Percentiles rank a stretch among this genome's conserved stretches.
phyloP scores from a whole-genome alignment of 1,139 yeast species.

The Candida sp. region DNA sequence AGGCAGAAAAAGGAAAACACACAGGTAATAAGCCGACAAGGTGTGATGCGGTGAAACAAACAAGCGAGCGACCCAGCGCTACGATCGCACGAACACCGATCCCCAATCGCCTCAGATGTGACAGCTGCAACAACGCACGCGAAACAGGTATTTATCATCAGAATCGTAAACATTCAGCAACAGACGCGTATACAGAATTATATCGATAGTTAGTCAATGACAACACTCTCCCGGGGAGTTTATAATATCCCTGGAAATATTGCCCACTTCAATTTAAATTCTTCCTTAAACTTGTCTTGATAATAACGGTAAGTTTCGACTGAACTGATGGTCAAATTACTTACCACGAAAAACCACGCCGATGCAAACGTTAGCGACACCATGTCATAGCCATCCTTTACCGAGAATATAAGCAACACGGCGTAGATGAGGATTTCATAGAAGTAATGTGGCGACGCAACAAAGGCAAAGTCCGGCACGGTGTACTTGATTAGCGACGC shows the following conservation, averaged over 20 bases:
- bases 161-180: background rate
- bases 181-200: no score
- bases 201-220: no score
- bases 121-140: background rate
- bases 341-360: conserved; percentile 59
- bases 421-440: conserved; percentile 74
- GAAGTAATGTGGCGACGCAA: conserved; percentile 81
- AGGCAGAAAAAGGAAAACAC: background rate
- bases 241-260: conserved; percentile 24
- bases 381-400: conserved; percentile 13
- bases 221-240: background rate
- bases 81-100: background rate
- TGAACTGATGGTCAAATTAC: conserved; percentile 68
- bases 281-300: conserved; percentile 25
- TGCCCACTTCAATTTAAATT: conserved; percentile 22
- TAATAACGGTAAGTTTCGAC: conserved; percentile 62
- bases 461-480: conserved; percentile 52
- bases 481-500: conserved; percentile 69
- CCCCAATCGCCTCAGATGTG: no score
- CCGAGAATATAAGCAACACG: conserved; percentile 28
- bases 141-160: background rate
- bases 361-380: conserved; percentile 22
- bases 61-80: background rate
- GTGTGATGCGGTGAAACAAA: no score
- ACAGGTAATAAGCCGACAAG: background rate